Evolutionary conservation across 176 grass and related monocot genomes (phyloP), one percentile per base, ranked within the genome.

Genomic region (Microstegium vimineum): DNA sequence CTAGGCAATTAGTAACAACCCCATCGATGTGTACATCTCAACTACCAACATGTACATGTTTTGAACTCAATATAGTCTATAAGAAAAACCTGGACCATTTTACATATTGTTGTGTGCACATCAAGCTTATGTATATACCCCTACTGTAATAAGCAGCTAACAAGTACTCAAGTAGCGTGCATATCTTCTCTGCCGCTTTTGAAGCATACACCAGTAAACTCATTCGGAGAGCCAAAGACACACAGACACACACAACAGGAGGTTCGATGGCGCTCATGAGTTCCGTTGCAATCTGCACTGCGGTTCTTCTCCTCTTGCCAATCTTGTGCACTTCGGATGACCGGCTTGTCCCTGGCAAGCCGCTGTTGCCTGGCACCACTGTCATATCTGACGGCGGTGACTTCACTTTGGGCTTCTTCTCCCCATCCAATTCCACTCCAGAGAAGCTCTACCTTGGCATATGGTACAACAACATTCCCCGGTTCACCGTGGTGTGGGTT

Each of bases 401-500:
- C 0, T 59, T 59, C 10, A 69, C 77, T 13, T 57, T 81, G 3
- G 84, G 84, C 20, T 86, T 85, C 74, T 79, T 86, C 45, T 17
- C 68, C 56, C 65, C 54, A 0, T 59, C 54, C 54, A 59, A 25
- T 25, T 59, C 69, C 62, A 80, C 69, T 13, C 60, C 76, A 1
- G 34, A 26, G 37, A 86, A 74, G 8, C 54, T 59, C 22, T 59
- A 25, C 1, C 22, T 59, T 59, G 54, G 54, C 59, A 81, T 86
- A 80, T 86, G 84, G 84, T 81, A 66, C 77, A 81, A 66, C 18
- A 35, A 74, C 34, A 80, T 81, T 69, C 20, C 60, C 0, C 22
- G 13, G 77, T 14, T 30, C 33, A 81, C 77, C 6, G 35, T 43
- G 33, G 84, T 86, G 33, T 80, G 76, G 84, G 71, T 87, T 41